Evolutionary conservation across 768 basidiomycete genomes (phyloP).

Genomic region (Glaciozyma antarctica): DNA sequence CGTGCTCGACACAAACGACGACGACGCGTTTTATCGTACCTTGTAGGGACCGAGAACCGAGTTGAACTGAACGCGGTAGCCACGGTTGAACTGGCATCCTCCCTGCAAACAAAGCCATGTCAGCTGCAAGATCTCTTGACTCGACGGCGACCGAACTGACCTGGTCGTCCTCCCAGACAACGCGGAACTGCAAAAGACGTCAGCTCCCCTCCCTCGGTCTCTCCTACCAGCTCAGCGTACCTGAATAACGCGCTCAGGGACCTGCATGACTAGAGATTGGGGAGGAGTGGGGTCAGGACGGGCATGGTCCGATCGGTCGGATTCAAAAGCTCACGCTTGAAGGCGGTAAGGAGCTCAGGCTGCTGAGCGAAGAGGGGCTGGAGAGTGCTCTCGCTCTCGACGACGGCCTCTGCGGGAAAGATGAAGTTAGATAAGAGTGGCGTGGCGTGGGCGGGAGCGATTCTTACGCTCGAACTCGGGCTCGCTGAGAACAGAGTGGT

Average conservation of each 20-base stretch:
- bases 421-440: neutral
- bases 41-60: slow-evolving; percentile 57
- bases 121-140: slow-evolving; percentile 40
- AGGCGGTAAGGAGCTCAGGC: slow-evolving; percentile 58
- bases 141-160: slow-evolving; percentile 7
- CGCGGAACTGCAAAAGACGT: slow-evolving; percentile 53
- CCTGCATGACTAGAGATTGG: slow-evolving; percentile 37
- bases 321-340: slow-evolving; percentile 47
- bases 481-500: slow-evolving; percentile 40
- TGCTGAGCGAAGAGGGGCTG: slow-evolving; percentile 56
- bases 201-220: neutral
- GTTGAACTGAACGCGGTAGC: slow-evolving; percentile 70
- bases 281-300: neutral
- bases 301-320: too few relatives aligned
- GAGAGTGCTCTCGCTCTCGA: slow-evolving; percentile 58
- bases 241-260: slow-evolving; percentile 44
- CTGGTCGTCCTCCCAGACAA: slow-evolving; percentile 63
- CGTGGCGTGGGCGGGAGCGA: neutral
- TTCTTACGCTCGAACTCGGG: slow-evolving; percentile 55
- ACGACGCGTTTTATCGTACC: neutral
- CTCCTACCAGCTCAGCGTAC: neutral
- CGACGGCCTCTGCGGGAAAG: slow-evolving; percentile 46
- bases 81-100: slow-evolving; percentile 57
- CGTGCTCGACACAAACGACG: neutral
- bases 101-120: slow-evolving; percentile 39